Evolutionary conservation across 2,329 filamentous ascomycete species (phyloP).

Genomic region (Fusarium nematophilum): DNA sequence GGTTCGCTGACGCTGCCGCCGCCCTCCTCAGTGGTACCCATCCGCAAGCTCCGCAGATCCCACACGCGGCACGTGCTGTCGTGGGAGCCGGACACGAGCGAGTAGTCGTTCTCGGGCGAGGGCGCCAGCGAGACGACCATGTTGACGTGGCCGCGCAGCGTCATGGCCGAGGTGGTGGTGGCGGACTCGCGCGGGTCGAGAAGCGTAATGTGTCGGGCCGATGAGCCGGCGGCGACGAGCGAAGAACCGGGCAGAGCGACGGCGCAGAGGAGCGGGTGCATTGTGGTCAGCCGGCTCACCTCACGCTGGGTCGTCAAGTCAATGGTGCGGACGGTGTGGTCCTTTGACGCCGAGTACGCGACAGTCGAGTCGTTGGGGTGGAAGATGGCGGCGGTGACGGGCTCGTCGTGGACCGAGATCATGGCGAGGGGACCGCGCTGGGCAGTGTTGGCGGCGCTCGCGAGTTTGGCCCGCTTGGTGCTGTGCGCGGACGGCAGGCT

Average conservation of each 20-base stretch:
- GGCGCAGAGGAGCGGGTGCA: slow-evolving; percentile 84
- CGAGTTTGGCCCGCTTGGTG: slow-evolving; percentile 81
- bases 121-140: slow-evolving; percentile 65
- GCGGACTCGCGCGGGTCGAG: slow-evolving; percentile 88
- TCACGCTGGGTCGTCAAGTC: slow-evolving; percentile 84
- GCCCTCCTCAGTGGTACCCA: slow-evolving; percentile 68
- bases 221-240: slow-evolving; percentile 79
- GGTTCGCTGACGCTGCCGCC: slow-evolving; percentile 75
- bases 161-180: slow-evolving; percentile 83
- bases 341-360: slow-evolving; percentile 90
- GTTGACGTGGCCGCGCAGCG: slow-evolving; percentile 90
- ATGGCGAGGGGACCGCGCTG: slow-evolving; percentile 84
- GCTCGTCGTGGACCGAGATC: slow-evolving; percentile 76
- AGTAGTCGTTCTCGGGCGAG: slow-evolving; percentile 76
- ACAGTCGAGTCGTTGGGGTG: slow-evolving; percentile 87
- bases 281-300: slow-evolving; percentile 85
- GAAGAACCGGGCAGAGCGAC: slow-evolving; percentile 75
- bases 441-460: slow-evolving; percentile 58
- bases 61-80: slow-evolving; percentile 94
- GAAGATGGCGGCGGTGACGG: slow-evolving; percentile 85
- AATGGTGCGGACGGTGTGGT: slow-evolving; percentile 91
- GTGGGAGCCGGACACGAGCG: slow-evolving; percentile 89
- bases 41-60: slow-evolving; percentile 83
- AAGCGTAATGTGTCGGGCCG: slow-evolving; percentile 89
- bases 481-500: slow-evolving; percentile 75